A percentile compares a stretch with the other conserved stretches of the same genome.
phyloP scores from a whole-genome alignment of 2,329 filamentous ascomycete genomes.

The Colletotrichum australisinense region DNA sequence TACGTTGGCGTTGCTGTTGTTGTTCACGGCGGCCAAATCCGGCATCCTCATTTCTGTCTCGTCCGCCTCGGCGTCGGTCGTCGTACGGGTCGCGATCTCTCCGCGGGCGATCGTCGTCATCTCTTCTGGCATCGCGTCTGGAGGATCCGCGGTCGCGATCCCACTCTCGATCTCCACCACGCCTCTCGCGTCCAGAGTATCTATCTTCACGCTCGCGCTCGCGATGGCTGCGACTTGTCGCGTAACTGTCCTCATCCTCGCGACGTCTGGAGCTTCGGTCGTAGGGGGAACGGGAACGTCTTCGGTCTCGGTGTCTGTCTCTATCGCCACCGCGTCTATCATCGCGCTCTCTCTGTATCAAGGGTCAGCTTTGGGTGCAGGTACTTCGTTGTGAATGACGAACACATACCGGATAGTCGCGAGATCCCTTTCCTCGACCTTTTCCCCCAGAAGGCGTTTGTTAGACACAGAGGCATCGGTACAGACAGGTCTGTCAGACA shows the following conservation, averaged over 20 bases:
- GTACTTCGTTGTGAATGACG: background rate
- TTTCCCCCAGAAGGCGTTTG: slow-evolving; percentile 20
- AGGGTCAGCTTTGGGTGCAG: background rate
- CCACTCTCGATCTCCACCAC: slow-evolving; percentile 74
- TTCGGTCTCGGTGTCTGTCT: slow-evolving; percentile 65
- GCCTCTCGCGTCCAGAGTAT: slow-evolving; percentile 77
- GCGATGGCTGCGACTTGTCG: slow-evolving; percentile 90
- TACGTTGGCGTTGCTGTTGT: slow-evolving; percentile 71
- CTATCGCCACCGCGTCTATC: slow-evolving; percentile 47
- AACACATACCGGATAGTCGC: slow-evolving; percentile 35
- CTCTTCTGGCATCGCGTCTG: slow-evolving; percentile 71
- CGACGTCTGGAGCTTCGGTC: slow-evolving; percentile 76
- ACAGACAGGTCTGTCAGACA: background rate
- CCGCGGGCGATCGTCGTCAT: slow-evolving; percentile 72
- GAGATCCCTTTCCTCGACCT: slow-evolving; percentile 36
- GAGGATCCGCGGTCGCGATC: slow-evolving; percentile 74
- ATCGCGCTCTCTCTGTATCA: slow-evolving; percentile 45
- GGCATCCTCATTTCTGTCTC: slow-evolving; percentile 52
- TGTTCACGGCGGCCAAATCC: slow-evolving; percentile 58
- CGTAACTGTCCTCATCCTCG: slow-evolving; percentile 86
- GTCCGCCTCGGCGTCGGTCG: slow-evolving; percentile 64
- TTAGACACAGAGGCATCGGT: slow-evolving; percentile 17
- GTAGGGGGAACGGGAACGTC: slow-evolving; percentile 89
- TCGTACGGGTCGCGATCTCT: slow-evolving; percentile 65
- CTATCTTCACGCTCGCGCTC: slow-evolving; percentile 94